These are phyloP conservation scores for Leccinum subgranulosum DNA, from an alignment of 768 basidiomycete genomes.

Conservation along the genomic window DNA sequence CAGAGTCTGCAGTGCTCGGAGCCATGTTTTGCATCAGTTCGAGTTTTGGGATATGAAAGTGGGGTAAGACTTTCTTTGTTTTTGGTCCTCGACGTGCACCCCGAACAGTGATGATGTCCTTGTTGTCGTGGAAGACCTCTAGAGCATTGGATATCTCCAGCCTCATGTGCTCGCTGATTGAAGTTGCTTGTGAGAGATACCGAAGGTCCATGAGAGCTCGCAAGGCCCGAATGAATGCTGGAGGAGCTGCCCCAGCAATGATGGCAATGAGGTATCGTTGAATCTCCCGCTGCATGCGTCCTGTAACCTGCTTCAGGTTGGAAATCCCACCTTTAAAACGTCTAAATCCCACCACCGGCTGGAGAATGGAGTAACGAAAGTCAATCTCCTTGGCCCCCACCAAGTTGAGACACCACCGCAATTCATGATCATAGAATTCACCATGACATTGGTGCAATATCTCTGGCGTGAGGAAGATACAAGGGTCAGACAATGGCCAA, in stretches of 20 bases:
- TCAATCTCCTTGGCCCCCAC: background rate
- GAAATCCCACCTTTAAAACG: background rate
- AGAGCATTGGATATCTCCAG: background rate
- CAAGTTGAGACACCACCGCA: background rate
- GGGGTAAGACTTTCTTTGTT: background rate
- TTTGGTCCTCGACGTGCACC: background rate
- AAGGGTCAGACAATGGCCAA: background rate
- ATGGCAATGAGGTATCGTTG: background rate
- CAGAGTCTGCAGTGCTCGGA: background rate
- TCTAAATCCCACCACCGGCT: background rate
- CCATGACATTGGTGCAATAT: background rate
- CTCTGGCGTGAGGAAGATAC: background rate
- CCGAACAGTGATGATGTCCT: background rate
- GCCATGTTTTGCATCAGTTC: background rate
- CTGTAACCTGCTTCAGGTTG: background rate
- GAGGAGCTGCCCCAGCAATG: background rate
- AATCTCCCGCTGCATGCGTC: background rate
- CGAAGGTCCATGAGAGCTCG: background rate
- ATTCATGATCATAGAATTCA: background rate
- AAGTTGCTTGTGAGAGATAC: background rate
- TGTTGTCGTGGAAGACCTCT: background rate
- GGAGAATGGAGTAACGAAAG: background rate
- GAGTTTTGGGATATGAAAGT: background rate
- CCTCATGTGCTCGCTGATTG: background rate
- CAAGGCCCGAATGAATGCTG: background rate